Base-by-base conservation (phyloP, 2,329 filamentous ascomycete genomes). In the Beauveria pseudobassiana region DNA sequence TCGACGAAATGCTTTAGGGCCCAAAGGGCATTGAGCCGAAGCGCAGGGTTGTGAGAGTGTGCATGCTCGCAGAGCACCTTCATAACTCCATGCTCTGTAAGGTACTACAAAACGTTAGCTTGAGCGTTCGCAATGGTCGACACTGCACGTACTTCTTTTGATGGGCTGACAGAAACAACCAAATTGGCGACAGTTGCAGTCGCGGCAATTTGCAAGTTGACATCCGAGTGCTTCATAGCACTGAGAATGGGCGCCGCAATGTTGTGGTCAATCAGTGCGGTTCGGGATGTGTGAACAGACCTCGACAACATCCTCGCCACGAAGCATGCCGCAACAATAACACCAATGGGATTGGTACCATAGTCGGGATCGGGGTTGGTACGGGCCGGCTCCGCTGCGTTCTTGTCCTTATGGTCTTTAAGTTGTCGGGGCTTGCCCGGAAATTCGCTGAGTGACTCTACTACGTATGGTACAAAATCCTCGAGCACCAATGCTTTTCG, bases 11-110 rank as follows among this genome's bases (percentile, higher is more conserved):
- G 91, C 71, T 98, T 98, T 62, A 99, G 77, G 6, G 92, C 91
- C 93, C 95, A 99, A 1, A 99, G 76, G 24, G 93, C 92, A 68
- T 95, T 92, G 28, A 96, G 80, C 26, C 91, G 86, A 59, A 98
- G 79, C 52, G 87, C 85, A n/a, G 89, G 83, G 69, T 93, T 90
- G 52, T 83, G 81, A 0, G 90, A 95, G 72, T 90, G 90, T 1
- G 93, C 91, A 71, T 96, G 90, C 67, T 90, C 85, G 69, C 92
- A 96, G 1, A 98, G 78, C 0, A 89, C 83, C 64, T 85, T 86
- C 66, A 96, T 81, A 1, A 95, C 84, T 7, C 90, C 90, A 5
- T 83, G 83, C 54, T 89, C 85, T 7, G 89, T 81, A 40, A 97
- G 85, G 49, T 87, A 80, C 86, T 93, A 67, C 28, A 49, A 2